These are phyloP conservation scores for Pseudognaphalium luteoalbum DNA, from an alignment of 129 eudicot species.

Conservation along the genomic window DNA sequence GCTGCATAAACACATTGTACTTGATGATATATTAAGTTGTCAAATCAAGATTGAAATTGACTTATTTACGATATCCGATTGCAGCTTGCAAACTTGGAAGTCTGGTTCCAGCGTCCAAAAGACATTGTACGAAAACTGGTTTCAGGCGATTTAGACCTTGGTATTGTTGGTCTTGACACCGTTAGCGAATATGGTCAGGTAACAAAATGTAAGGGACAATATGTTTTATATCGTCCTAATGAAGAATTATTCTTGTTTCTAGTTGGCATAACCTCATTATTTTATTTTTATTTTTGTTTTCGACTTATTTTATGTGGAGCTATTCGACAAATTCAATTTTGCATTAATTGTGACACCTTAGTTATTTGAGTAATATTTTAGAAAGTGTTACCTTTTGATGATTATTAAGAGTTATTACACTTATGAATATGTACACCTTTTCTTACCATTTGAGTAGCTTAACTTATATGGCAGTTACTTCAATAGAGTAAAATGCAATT, in stretches of 20 bases:
- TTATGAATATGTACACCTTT: not conserved
- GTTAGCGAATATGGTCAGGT: constrained; percentile 88
- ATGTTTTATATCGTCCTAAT: constrained; percentile 2
- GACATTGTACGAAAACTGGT: constrained; percentile 81
- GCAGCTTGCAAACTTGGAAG: constrained; percentile 84
- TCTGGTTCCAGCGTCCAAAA: constrained; percentile 96
- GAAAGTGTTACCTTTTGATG: not conserved
- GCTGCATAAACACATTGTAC: not conserved
- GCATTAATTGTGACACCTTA: not conserved
- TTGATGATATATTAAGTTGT: constrained; percentile 1
- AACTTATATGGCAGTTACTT: constrained; percentile 1
- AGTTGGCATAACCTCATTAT: constrained; percentile 5
- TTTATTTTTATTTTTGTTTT: constrained; percentile 10
- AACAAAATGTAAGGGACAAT: constrained; percentile 28
- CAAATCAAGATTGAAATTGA: constrained; percentile 10
- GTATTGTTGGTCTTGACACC: constrained; percentile 90
- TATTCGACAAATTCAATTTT: constrained; percentile 5
- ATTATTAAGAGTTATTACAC: not conserved
- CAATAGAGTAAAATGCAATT: not conserved
- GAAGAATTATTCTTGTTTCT: not conserved
- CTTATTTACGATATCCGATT: constrained; percentile 12
- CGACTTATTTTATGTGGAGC: constrained; percentile 4
- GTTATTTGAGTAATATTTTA: constrained; percentile 15
- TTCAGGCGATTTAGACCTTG: constrained; percentile 93
- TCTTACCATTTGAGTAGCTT: constrained; percentile 2